These are phyloP conservation scores for Dipteronia dyeriana DNA, from an alignment of 345 rosid species.

Conservation along the genomic window DNA sequence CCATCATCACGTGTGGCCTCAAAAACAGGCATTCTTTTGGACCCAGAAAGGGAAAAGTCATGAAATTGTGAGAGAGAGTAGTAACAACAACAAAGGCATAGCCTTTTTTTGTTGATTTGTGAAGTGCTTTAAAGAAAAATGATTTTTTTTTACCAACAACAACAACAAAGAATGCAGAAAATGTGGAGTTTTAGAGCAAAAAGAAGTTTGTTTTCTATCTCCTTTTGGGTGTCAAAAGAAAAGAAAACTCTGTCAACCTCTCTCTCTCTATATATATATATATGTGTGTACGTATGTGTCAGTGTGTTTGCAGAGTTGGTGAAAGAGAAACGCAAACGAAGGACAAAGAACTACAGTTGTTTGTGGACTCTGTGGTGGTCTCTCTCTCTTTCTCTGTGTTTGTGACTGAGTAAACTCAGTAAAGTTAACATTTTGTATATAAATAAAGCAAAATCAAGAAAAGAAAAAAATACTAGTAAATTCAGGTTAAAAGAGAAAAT, in stretches of 20 bases:
- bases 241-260: not conserved
- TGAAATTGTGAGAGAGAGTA: constrained; percentile 20
- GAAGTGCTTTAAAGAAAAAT: not conserved
- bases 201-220: constrained; percentile 3
- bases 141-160: not conserved
- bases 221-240: constrained; percentile 5
- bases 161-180: not conserved
- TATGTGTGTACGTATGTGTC: constrained; percentile 22
- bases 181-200: not conserved
- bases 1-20: constrained; percentile 29
- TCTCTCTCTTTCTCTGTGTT: not conserved
- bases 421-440: not conserved
- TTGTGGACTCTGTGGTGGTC: not conserved
- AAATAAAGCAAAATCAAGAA: not conserved
- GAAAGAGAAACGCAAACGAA: constrained; percentile 31
- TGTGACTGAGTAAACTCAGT: no score
- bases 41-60: constrained; percentile 11
- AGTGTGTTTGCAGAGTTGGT: constrained; percentile 32
- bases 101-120: constrained; percentile 5
- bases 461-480: not conserved
- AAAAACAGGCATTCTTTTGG: constrained; percentile 39
- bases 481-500: not conserved
- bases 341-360: constrained; percentile 10
- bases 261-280: not conserved
- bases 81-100: constrained; percentile 11